A percentile compares a stretch with the other conserved stretches of the same genome.
Conservation (phyloP, 2,329 filamentous ascomycete genomes). For the Phyllosticta paracitricarpa region DNA sequence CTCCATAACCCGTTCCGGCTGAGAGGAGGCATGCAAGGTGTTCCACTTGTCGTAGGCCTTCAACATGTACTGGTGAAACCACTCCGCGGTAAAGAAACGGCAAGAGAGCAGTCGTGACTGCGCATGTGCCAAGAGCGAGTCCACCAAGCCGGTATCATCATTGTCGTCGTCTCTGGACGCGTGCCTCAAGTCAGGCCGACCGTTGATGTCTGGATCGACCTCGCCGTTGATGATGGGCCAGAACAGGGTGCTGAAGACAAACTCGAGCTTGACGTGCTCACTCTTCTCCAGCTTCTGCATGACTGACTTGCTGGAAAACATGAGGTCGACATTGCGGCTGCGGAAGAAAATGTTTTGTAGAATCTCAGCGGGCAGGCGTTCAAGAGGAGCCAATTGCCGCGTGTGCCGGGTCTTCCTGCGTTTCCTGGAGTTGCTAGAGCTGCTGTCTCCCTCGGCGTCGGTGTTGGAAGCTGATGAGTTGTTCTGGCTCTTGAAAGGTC, state of each 20-base stretch:
- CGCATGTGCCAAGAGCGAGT: background rate
- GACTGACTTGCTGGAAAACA: background rate
- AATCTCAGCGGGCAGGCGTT: slow-evolving; percentile 4
- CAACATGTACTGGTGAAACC: slow-evolving; percentile 24
- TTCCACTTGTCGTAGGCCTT: slow-evolving; percentile 13
- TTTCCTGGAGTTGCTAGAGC: background rate
- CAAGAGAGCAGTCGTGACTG: slow-evolving; percentile 18
- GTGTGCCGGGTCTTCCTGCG: background rate
- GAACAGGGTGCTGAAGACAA: background rate
- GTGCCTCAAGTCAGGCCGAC: background rate
- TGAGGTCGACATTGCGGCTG: slow-evolving; percentile 3
- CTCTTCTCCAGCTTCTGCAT: slow-evolving; percentile 4
- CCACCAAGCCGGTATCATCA: background rate
- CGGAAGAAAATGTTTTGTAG: slow-evolving; percentile 2
- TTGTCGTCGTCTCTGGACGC: background rate
- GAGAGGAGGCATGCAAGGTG: slow-evolving; percentile 20
- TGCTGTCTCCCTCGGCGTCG: background rate
- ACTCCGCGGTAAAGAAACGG: slow-evolving; percentile 27
- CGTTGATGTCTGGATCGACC: background rate
- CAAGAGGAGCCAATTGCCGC: background rate
- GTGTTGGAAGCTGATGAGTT: background rate
- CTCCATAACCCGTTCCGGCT: slow-evolving; percentile 12
- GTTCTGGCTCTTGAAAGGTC: background rate
- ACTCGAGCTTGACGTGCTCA: slow-evolving; percentile 5
- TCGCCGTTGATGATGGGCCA: background rate